These are phyloP conservation scores for Ramularia collo-cygni DNA, from an alignment of 2,329 filamentous ascomycete genomes.

Conservation along the genomic window DNA sequence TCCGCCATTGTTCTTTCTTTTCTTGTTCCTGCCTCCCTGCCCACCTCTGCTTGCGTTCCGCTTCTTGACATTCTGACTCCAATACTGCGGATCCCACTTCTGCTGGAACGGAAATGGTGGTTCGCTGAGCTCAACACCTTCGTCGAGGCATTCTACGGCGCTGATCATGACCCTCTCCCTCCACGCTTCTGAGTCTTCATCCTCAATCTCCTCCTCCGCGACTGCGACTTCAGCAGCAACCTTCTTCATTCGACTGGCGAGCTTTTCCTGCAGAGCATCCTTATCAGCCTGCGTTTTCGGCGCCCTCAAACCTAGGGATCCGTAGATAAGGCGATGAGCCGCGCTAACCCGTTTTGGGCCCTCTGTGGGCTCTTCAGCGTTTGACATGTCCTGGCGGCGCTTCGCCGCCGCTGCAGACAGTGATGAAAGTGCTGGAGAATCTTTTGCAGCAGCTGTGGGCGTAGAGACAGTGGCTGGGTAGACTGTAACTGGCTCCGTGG, in stretches of 20 bases:
- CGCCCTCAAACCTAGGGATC: slow-evolving; percentile 61
- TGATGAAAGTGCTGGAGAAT: no score
- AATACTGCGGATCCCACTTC: slow-evolving; percentile 70
- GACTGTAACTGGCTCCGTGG: neutral
- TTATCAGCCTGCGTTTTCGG: slow-evolving; percentile 65
- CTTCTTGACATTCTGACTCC: slow-evolving; percentile 33
- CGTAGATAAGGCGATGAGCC: slow-evolving; percentile 62
- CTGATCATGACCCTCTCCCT: slow-evolving; percentile 63
- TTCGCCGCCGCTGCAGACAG: no score
- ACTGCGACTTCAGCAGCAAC: slow-evolving; percentile 5
- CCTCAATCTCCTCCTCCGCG: slow-evolving; percentile 15
- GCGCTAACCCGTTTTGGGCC: slow-evolving; percentile 31
- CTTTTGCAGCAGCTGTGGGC: no score
- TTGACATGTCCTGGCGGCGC: no score
- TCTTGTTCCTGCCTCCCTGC: slow-evolving; percentile 44
- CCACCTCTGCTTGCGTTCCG: slow-evolving; percentile 31
- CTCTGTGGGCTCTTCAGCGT: no score
- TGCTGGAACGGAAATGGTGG: slow-evolving; percentile 88
- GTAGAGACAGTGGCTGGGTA: no score
- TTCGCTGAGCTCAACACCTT: slow-evolving; percentile 59
- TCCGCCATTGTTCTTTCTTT: slow-evolving; percentile 41
- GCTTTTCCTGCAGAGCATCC: slow-evolving; percentile 52
- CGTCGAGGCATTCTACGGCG: slow-evolving; percentile 78
- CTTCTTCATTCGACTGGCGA: slow-evolving; percentile 30
- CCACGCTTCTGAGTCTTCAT: slow-evolving; percentile 60